Base-by-base conservation (phyloP, 2,329 filamentous ascomycete genomes). In the Trichoderma brevicompactum region DNA sequence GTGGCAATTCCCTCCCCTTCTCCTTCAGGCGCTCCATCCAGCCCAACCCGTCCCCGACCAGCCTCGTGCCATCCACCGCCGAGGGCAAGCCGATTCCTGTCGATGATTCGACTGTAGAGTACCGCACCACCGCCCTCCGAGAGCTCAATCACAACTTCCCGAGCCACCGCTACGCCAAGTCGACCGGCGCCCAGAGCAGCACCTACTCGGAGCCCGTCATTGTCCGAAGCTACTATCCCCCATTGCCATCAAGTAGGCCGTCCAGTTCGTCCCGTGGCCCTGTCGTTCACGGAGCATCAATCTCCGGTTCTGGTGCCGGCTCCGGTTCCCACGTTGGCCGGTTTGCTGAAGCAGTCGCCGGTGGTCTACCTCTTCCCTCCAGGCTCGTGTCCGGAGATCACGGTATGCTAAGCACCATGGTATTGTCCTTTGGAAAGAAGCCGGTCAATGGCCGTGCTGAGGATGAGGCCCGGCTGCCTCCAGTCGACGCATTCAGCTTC, bases 131-230 rank as follows among this genome's bases (percentile, higher is more conserved):
- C 17, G 85, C 86, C 53, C 77, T 89, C 59, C 83, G 85, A 63
- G 83, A 87, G 73, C 79, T 88, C 67, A 88, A 85, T 74, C 81
- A 77, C 71, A 83, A 82, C 69, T 86, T 85, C 65, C 84, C 85
- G 6, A 85, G 82, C 58, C 85, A 84, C 72, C 82, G 81, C 68
- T 86, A 84, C 78, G 78, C 83, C 66, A 84, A 86, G 74, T 84
- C 84, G 28, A 82, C 82, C 12, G 82, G 83, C 10, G 81, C 85
- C 17, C 80, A 83, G 71, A 86, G 78, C 75, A 85, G 80, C 69
- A 88, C 85, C 44, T 87, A 86, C 71, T 87, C 84, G 3, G 85
- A 88, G 68, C 87, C 87, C n/a, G 85, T 89, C 65, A 84, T 89
- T 44, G 87, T 89, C 28, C 82, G 86, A 65, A 89, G 86, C 55